Base-by-base conservation (phyloP, 176 grass and related monocot species). In the Zoysia japonica region DNA sequence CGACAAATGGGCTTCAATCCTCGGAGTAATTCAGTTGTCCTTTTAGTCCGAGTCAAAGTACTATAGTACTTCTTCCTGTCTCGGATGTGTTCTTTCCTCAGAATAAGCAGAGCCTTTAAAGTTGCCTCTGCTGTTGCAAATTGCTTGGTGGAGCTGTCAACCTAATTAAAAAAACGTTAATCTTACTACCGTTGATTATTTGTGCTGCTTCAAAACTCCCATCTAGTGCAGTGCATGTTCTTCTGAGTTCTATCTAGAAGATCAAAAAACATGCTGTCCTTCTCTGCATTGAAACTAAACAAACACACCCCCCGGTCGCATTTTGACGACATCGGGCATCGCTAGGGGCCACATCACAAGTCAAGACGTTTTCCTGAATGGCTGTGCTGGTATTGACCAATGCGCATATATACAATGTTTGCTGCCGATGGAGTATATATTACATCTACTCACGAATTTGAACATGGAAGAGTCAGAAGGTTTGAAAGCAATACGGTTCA, bases 201-300 rank as follows among this genome's bases (percentile, higher is more conserved):
- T 41, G 44, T 9, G 75, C 69, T 35, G 62, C 45, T 47, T 28
- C 28, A 28, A 63, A 70, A 61, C n/a, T 77, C 39, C 39, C 70
- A 57, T 75, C 12, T 14, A 7, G 3, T 69, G 28, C 28, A 28
- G 28, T 28, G 28, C 28, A 28, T 28, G 28, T 28, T 57, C 54
- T 45, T 28, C 50, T 61, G 28, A 28, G 28, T 28, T 28, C 28
- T 28, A 28, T 82, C 87, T 78, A 68, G 73, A 82, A 73, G 78
- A 68, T 35, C 6, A 59, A 49, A 41, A 64, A 45, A 35, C 17
- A 11, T 17, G 64, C 66, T 14, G 78, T 85, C 78, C 14, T 77
- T 89, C 28, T 85, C 82, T 82, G 36, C 44, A 67, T 81, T 81
- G 87, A 81, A 85, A 89, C 72, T 76, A 74, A 80, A 88, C 39